Conservation (phyloP, 192 early-diverging fungal species). For the Entophlyctis helioformis region DNA sequence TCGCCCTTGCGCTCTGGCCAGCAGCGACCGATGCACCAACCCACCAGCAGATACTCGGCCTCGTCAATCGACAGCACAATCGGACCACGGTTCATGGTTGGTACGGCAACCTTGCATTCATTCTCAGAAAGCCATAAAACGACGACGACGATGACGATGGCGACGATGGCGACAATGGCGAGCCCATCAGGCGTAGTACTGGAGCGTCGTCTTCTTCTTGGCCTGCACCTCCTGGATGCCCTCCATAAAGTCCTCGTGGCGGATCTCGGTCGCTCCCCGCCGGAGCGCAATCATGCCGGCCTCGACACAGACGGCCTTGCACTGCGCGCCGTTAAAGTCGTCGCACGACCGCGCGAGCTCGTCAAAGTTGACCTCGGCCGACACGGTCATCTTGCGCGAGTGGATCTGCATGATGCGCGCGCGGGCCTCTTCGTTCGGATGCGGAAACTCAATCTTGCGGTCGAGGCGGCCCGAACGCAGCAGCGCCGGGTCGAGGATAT, state of each 20-base stretch:
- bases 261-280: conserved; percentile 72
- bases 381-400: conserved; percentile 97
- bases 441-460: conserved; percentile 97
- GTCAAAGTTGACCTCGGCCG: conserved; percentile 86
- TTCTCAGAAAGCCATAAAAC: too few relatives aligned
- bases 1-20: too few relatives aligned
- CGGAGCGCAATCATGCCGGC: conserved; percentile 97
- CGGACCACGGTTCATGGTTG: conserved; percentile 13
- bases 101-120: too few relatives aligned
- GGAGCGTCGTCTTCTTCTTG: conserved; percentile 94
- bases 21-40: too few relatives aligned
- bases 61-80: conserved; percentile 17
- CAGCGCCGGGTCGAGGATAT: conserved; percentile 91
- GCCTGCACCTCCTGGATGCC: conserved; percentile 95
- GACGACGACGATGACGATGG: too few relatives aligned
- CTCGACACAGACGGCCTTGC: conserved; percentile 97
- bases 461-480: conserved; percentile 91
- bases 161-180: too few relatives aligned
- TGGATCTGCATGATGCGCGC: conserved; percentile 96
- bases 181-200: too few relatives aligned
- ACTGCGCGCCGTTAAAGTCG: conserved; percentile 99
- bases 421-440: conserved; percentile 89
- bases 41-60: conserved; percentile 11
- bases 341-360: conserved; percentile 91
- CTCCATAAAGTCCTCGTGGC: conserved; percentile 97